Base-by-base conservation (phyloP, 2,329 filamentous ascomycete species). In the Beauveria scarabaeidicola region DNA sequence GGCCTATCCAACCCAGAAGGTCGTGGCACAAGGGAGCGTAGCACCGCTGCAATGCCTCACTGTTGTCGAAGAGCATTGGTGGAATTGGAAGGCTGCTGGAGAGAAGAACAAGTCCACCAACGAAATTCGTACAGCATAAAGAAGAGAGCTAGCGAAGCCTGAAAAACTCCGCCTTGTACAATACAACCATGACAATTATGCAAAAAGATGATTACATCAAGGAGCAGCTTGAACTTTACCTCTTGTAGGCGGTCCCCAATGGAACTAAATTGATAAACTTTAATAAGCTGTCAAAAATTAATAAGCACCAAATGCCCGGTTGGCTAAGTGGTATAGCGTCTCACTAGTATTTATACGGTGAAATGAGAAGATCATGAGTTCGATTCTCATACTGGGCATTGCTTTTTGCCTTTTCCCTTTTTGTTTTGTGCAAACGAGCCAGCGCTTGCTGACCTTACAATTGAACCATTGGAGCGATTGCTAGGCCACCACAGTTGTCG, bases 381-480 rank as follows among this genome's bases (percentile, higher is more conserved):
- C 58, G 58, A 60, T 60, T 60, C 58, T 51, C 51, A 54, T 55
- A 60, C 51, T 54, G 51, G 58, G 58, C 58, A 55, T 50, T 19
- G 19, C n/a, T 17, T 25, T 25, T n/a, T 27, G 43, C 11, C 32
- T 11, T 8, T 3, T 10, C n/a, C 21, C 7, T 23, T 25, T 57
- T n/a, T 57, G 4, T 6, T 51, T 40, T 50, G 29, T 43, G 25
- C 21, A 47, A 44, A 15, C 32, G 32, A 36, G 32, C 5, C 32
- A 36, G 7, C 25, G 19, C 19, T 19, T 10, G n/a, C n/a, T n/a
- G n/a, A n/a, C n/a, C n/a, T n/a, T n/a, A n/a, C n/a, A n/a, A n/a
- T n/a, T n/a, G 32, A 36, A 36, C 4, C 5, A 4, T 32, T 13
- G 29, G 10, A 32, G 29, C 4, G 23, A 23, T 23, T 23, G 23